These are phyloP conservation scores for Pneumocystis oryctolagi DNA, from an alignment of 1,139 yeast genomes.

Conservation along the genomic window DNA sequence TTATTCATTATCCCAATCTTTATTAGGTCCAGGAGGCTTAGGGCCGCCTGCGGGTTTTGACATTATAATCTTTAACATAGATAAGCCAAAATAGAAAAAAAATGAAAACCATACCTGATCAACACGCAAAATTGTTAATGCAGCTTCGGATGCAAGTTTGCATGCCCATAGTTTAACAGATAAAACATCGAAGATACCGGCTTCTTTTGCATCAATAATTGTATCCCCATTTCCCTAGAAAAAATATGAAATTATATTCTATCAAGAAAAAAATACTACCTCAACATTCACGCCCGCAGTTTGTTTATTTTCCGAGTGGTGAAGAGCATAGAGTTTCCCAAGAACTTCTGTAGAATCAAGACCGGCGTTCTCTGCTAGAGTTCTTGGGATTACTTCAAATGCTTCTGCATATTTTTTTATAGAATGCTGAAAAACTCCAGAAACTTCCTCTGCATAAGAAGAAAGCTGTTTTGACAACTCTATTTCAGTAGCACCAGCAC, in stretches of 20 bases:
- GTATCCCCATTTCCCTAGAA: slow-evolving; percentile 28
- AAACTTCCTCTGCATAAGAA: slow-evolving; percentile 79
- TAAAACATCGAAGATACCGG: slow-evolving; percentile 63
- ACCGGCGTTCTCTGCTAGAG: slow-evolving; percentile 89
- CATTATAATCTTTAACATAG: slow-evolving; percentile 14
- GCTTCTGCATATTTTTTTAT: slow-evolving; percentile 90
- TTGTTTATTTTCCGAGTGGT: slow-evolving; percentile 33
- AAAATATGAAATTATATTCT: background rate
- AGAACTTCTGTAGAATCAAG: slow-evolving; percentile 76
- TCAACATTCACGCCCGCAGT: slow-evolving; percentile 61
- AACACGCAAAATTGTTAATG: slow-evolving; percentile 73
- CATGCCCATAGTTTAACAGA: slow-evolving; percentile 76
- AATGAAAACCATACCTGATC: slow-evolving; percentile 74
- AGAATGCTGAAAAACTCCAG: slow-evolving; percentile 84
- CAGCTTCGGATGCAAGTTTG: slow-evolving; percentile 89
- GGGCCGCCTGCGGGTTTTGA: slow-evolving; percentile 15
- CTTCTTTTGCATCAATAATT: slow-evolving; percentile 52
- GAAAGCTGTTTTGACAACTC: slow-evolving; percentile 70
- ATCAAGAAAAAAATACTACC: slow-evolving; percentile 20
- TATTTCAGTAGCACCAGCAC: slow-evolving; percentile 95
- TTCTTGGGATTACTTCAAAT: slow-evolving; percentile 84
- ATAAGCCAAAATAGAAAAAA: slow-evolving; percentile 14
- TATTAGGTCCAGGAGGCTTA: slow-evolving; percentile 13
- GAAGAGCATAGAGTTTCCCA: slow-evolving; percentile 79
- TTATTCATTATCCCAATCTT: slow-evolving; percentile 16